Base-by-base conservation (phyloP, 1,284 basidiomycete genomes). In the Leccinum proliferum region DNA sequence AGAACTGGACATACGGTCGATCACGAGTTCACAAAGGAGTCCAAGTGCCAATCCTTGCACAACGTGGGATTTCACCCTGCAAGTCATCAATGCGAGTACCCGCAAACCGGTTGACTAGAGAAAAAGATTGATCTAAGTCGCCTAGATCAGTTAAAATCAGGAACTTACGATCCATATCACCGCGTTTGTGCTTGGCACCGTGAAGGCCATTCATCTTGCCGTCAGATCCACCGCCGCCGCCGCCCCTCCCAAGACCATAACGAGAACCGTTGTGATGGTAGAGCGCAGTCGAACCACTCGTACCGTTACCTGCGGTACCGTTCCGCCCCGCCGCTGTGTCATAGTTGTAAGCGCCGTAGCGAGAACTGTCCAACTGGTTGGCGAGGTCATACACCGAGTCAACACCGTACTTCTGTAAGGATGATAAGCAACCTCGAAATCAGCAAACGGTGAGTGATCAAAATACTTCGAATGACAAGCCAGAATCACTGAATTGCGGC, bases 11-110 rank as follows among this genome's bases (percentile, higher is more conserved):
- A 29, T 29, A 29, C 29, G 29, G 29, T 29, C 29, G 29, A 29
- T 29, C 29, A 29, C 29, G 29, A 29, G 29, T 29, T 29, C 29
- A 29, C 29, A 29, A 29, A 29, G 29, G 29, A 29, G 29, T 29
- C 29, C 29, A 29, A 29, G 76, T 99, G 97, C 78, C 99, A 97
- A 76, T 99, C 97, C 77, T 98, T 98, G 86, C 96, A 98, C 35
- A 99, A 79, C 14, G 86, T 82, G 34, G 95, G 88, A 68, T 96
- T 76, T 98, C 94, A 65, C 97, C 96, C 68, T 92, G 88, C 55
- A 99, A 81, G 72, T 99, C 97, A 75, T 99, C 97, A 61, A 99
- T 83, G 59, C 94, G 89, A 53, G 94, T 96, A 34, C 94, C 93
- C 32, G 95, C 88, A 75, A 97, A 98, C 10, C 95, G 88, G 78